Conservation (phyloP, 2,329 filamentous ascomycete genomes). For the Coniochaeta pulveracea region DNA sequence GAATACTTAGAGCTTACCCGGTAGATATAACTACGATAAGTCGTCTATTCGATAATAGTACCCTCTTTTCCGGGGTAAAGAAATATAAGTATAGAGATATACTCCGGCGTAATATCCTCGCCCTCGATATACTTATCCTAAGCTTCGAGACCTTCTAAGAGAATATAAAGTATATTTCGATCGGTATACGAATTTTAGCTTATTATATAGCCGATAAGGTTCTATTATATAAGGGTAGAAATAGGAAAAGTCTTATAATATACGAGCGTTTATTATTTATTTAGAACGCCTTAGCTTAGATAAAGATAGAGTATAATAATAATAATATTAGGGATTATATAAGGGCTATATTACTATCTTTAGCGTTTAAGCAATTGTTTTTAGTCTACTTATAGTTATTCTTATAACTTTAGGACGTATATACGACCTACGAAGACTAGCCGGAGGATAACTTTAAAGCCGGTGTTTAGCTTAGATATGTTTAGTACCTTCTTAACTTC, state of each 20-base stretch:
- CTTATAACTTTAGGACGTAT: slow-evolving; percentile 5
- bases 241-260: slow-evolving; percentile 7
- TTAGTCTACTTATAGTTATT: slow-evolving; percentile 8
- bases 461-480: slow-evolving; percentile 4
- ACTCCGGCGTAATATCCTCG: slow-evolving; percentile 7
- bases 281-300: slow-evolving; percentile 6
- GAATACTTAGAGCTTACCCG: slow-evolving; percentile 5
- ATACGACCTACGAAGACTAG: slow-evolving; percentile 6
- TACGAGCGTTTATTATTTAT: slow-evolving; percentile 6
- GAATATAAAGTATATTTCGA: slow-evolving; percentile 10
- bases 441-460: slow-evolving; percentile 7
- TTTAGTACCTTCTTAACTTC: slow-evolving; percentile 5
- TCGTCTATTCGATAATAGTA: slow-evolving; percentile 6
- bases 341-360: slow-evolving; percentile 5
- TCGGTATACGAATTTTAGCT: slow-evolving; percentile 8
- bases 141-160: slow-evolving; percentile 10
- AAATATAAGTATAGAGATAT: slow-evolving; percentile 5
- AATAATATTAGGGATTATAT: slow-evolving; percentile 4
- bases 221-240: slow-evolving; percentile 7
- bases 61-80: slow-evolving; percentile 6
- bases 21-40: slow-evolving; percentile 6
- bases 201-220: slow-evolving; percentile 6
- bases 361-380: slow-evolving; percentile 7
- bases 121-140: slow-evolving; percentile 8
- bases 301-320: slow-evolving; percentile 6